Percentiles rank a stretch among this genome's conserved stretches.
These are phyloP conservation scores for Colletotrichum cordylinicola DNA, from an alignment of 2,329 filamentous ascomycete species.

Conservation along the genomic window DNA sequence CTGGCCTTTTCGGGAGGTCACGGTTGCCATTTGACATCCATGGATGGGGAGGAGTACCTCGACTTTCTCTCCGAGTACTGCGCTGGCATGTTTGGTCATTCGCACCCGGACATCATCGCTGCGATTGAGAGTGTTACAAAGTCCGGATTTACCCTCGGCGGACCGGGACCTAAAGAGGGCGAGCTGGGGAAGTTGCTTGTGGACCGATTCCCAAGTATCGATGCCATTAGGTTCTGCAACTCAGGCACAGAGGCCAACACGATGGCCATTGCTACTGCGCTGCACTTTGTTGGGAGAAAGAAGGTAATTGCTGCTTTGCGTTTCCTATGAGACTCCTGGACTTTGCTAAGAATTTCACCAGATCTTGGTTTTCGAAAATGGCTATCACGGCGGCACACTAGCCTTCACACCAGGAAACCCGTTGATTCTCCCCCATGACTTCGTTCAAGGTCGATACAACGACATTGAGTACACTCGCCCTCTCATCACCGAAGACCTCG, in stretches of 20 bases:
- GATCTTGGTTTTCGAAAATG: conserved; percentile 51
- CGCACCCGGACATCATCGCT: conserved; percentile 56
- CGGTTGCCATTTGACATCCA: conserved; percentile 41
- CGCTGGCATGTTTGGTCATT: conserved; percentile 71
- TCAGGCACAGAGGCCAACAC: conserved; percentile 71
- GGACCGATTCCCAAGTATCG: conserved; percentile 55
- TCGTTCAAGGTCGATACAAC: conserved; percentile 68
- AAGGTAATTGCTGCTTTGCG: conserved; percentile 36
- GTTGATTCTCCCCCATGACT: conserved; percentile 57
- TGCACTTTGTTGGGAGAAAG: conserved; percentile 46
- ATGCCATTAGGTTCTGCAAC: conserved; percentile 66
- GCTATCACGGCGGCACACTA: conserved; percentile 56
- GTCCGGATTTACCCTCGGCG: conserved; percentile 61
- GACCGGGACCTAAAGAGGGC: conserved; percentile 56
- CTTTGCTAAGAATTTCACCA: neutral
- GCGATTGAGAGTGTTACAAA: conserved; percentile 52
- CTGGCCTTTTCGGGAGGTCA: conserved; percentile 43
- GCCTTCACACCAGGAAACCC: conserved; percentile 40
- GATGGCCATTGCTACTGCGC: conserved; percentile 61
- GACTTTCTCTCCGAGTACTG: conserved; percentile 70
- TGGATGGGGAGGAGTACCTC: conserved; percentile 53
- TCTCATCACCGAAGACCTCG: conserved; percentile 54
- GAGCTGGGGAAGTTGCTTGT: conserved; percentile 57
- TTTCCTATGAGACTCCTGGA: fast-evolving
- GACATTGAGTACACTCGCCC: conserved; percentile 52